Evolutionary conservation across 108 stramenopile species (phyloP), one percentile per base, ranked within the genome.

Genomic region (Discostella pseudostelligera): DNA sequence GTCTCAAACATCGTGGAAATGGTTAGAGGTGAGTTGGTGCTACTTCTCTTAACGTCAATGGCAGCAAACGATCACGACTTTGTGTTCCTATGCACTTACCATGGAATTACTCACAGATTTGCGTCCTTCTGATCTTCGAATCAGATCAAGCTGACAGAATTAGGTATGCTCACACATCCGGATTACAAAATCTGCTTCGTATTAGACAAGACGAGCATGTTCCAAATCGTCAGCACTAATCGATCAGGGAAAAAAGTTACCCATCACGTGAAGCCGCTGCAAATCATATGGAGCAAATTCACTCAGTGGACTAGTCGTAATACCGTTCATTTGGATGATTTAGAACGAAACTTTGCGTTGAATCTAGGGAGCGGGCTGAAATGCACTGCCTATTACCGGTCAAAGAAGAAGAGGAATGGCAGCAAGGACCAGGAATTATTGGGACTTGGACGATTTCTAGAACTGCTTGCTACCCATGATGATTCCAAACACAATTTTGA

Each of bases 211-310:
- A 96, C 97, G 10, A 82, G 78, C 42, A 98, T 98, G 97, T 97
- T 98, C 66, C 71, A 77, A 24, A 85, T 97, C 14, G 89, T 74
- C 2, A 81, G 79, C 37, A 92, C 86, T 7, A 66, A 67, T 42
- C 69, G 81, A 21, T 74, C 80, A 28, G 95, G 95, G 19, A 62
- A 74, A 46, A 74, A 72, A 14, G 65, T 81, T 8, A 65, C 77
- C 12, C 92, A 95, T 77, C 79, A 92, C 58, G 96, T 98, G 26
- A 98, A 98, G 56, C 96, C 97, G 3, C 67, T 98, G 43, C 95
- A 97, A 70, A 85, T 98, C n/a, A 98, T 98, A 44, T 98, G 97
- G 97, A 62, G 70, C 46, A 98, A 98, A 67, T 91, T 95, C 66
- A 83, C 92, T 14, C 71, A 70, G 22, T 98, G 93, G 93, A 74